These are phyloP conservation scores for Colletotrichum chrysophilum DNA, from an alignment of 2,329 filamentous ascomycete species.

Conservation along the genomic window DNA sequence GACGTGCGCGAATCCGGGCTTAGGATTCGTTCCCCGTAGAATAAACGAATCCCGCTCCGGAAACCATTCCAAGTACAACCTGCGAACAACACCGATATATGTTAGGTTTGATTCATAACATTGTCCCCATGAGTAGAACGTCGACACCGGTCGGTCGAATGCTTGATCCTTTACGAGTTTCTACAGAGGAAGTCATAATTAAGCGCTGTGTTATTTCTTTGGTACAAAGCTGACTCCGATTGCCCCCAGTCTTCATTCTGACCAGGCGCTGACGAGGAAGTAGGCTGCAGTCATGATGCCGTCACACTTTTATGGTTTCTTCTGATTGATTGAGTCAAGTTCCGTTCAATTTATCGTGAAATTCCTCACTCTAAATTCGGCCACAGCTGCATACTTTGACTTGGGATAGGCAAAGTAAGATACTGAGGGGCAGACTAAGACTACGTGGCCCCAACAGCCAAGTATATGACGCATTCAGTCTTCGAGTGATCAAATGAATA, in stretches of 20 bases:
- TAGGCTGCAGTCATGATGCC: background rate
- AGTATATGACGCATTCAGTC: background rate
- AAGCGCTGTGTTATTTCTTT: background rate
- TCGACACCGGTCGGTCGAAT: background rate
- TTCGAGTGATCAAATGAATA: background rate
- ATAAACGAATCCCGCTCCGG: too few relatives aligned
- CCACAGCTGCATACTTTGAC: background rate
- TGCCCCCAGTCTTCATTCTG: background rate
- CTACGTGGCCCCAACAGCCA: background rate
- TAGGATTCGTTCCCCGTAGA: too few relatives aligned
- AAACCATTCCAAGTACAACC: background rate
- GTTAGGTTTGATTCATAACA: background rate
- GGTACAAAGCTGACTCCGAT: background rate
- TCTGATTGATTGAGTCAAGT: background rate
- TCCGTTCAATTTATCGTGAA: background rate
- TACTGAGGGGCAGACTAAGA: background rate
- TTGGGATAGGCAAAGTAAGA: background rate
- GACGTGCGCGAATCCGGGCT: too few relatives aligned
- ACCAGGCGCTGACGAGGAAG: background rate
- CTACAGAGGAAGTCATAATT: background rate
- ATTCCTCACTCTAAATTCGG: background rate
- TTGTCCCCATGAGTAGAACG: rapidly evolving
- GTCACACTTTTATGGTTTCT: background rate
- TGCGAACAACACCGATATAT: background rate
- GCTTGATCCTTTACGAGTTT: background rate